Base-by-base conservation (phyloP, 768 basidiomycete species). In the Ramaria sp. region DNA sequence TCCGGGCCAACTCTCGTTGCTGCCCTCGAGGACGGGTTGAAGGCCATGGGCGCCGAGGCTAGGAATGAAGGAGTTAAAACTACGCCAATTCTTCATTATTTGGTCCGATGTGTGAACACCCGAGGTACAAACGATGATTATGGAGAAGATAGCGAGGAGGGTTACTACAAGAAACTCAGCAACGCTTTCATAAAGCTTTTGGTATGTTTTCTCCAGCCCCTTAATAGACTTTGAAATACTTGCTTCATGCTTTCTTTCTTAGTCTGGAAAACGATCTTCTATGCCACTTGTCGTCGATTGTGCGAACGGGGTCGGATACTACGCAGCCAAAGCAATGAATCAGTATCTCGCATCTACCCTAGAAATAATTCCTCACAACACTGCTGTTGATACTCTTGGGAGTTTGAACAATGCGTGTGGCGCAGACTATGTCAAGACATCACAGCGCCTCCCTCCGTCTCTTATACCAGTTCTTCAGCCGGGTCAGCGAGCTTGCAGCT, bases 371-470 rank as follows among this genome's bases (percentile, higher is more conserved):
- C 72, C 91, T 39, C 77, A 83, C 63, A 93, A 94, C 63, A 83
- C 82, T 6, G 74, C 79, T 19, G 82, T 76, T 22, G 74, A 75
- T 13, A 83, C 80, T 7, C 68, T 78, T 0, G 89, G 88, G 19
- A 80, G 81, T 0, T 78, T 99, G 57, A 99, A 99, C 71, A 75
- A 83, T 59, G 70, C 81, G 33, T 97, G 93, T 67, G 96, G 96
- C 33, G 96, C 96, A 41, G 96, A 99, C 71, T 98, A 76, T 67
- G 95, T 98, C 64, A 99, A 99, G 75, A 97, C 95, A 3, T 76
- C 76, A 39, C 96, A 99, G 72, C 84, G 76, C 60, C 72, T 90
- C 10, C 96, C 96, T 9, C 86, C 90, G 24, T 85, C 86, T 6
- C 71, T 97, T 33, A 71, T 71, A 7, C 73, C 79, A 30, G 71